These are phyloP conservation scores for Parastagonospora nodorum DNA, from an alignment of 2,329 filamentous ascomycete genomes.

Conservation along the genomic window DNA sequence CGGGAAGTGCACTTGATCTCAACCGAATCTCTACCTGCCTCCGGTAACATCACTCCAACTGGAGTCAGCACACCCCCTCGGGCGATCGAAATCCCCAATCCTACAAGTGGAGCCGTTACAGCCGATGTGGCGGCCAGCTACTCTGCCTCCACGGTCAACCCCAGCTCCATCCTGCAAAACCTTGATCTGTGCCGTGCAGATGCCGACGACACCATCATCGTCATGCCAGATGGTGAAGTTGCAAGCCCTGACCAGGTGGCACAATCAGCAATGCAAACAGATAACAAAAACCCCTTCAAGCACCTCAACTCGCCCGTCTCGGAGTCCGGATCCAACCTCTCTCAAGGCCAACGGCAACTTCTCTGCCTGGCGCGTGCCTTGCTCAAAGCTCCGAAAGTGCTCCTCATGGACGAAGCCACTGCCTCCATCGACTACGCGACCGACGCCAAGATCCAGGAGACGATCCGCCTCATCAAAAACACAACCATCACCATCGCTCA, in stretches of 20 bases:
- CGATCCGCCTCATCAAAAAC: constrained; percentile 86
- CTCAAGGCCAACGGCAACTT: constrained; percentile 93
- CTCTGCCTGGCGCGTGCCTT: constrained; percentile 91
- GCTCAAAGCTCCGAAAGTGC: constrained; percentile 85
- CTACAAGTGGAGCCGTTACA: constrained; percentile 28
- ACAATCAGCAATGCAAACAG: constrained; percentile 51
- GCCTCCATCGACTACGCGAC: constrained; percentile 97
- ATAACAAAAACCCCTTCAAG: constrained; percentile 94
- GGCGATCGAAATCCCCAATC: constrained; percentile 42
- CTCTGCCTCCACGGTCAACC: constrained; percentile 38
- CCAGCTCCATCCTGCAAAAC: constrained; percentile 38
- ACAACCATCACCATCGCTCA: constrained; percentile 98
- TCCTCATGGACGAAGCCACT: constrained; percentile 99
- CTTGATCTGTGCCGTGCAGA: constrained; percentile 35
- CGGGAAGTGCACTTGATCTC: constrained; percentile 85
- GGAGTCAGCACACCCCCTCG: constrained; percentile 23
- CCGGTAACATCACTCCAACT: constrained; percentile 28
- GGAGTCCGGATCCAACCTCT: constrained; percentile 92
- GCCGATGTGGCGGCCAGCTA: constrained; percentile 34
- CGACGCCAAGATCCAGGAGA: constrained; percentile 94
- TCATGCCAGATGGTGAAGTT: constrained; percentile 34
- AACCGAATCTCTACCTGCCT: constrained; percentile 47
- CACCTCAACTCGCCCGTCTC: constrained; percentile 82
- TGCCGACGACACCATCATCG: constrained; percentile 37
- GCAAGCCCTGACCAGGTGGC: constrained; percentile 33